Percentiles rank a stretch among this genome's conserved stretches.
These are phyloP conservation scores for Zygotorulaspora sp. DNA, from an alignment of 805 yeast genomes.

Conservation along the genomic window DNA sequence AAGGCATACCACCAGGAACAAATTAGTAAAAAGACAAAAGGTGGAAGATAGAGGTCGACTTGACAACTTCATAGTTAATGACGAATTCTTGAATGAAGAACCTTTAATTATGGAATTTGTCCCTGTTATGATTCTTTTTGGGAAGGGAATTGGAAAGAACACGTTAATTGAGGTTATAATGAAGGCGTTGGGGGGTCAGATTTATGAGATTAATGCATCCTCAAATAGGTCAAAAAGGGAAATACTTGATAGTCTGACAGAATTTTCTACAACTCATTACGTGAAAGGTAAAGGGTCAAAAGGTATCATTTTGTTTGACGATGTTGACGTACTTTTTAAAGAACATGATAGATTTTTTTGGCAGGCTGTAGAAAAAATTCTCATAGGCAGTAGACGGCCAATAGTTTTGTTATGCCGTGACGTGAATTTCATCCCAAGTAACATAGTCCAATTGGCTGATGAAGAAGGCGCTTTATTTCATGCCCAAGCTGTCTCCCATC, in stretches of 20 bases:
- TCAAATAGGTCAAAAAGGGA: slow-evolving; percentile 69
- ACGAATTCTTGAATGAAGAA: slow-evolving; percentile 22
- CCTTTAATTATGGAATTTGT: slow-evolving; percentile 39
- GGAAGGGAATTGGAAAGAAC: slow-evolving; percentile 78
- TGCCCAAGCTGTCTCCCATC: slow-evolving; percentile 24
- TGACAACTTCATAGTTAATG: slow-evolving; percentile 36
- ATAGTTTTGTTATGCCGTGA: slow-evolving; percentile 62
- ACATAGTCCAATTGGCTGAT: slow-evolving; percentile 42
- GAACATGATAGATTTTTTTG: slow-evolving; percentile 77
- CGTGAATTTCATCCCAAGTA: slow-evolving; percentile 43
- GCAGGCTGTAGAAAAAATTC: slow-evolving; percentile 59
- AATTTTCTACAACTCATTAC: slow-evolving; percentile 77
- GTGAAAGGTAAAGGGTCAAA: slow-evolving; percentile 51
- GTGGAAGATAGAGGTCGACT: slow-evolving; percentile 23
- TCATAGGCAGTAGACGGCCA: slow-evolving; percentile 62
- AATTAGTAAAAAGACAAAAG: slow-evolving; percentile 28
- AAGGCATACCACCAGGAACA: slow-evolving; percentile 34
- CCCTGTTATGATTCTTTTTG: slow-evolving; percentile 63
- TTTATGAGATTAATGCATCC: slow-evolving; percentile 78
- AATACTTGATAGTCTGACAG: slow-evolving; percentile 58
- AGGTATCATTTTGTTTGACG: slow-evolving; percentile 77
- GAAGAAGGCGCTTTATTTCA: slow-evolving; percentile 40
- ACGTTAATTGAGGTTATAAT: slow-evolving; percentile 65
- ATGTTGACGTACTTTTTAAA: slow-evolving; percentile 75
- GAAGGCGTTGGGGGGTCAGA: slow-evolving; percentile 58